Evolutionary conservation across 768 basidiomycete species (phyloP).

Genomic region (Phaffia tasmanica): DNA sequence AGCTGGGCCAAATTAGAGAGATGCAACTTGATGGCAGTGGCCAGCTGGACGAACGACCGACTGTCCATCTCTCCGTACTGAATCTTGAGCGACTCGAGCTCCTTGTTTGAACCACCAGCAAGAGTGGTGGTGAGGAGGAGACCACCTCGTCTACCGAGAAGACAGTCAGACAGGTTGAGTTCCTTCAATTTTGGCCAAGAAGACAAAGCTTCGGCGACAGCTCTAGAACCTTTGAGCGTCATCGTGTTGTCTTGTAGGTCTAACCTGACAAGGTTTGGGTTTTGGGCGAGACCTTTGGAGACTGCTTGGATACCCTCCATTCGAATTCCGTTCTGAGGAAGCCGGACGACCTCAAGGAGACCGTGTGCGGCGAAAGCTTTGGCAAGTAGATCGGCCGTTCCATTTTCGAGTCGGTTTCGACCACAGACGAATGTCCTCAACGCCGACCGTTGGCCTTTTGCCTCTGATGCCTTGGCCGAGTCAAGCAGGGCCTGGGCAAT

Average conservation of each 20-base stretch:
- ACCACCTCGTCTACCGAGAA: slow-evolving; percentile 70
- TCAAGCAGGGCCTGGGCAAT: slow-evolving; percentile 72
- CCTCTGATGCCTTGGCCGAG: slow-evolving; percentile 58
- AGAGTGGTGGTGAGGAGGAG: slow-evolving; percentile 54
- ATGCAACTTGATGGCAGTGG: slow-evolving; percentile 52
- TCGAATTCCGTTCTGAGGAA: slow-evolving; percentile 97
- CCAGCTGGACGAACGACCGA: slow-evolving; percentile 55
- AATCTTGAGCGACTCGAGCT: slow-evolving; percentile 63
- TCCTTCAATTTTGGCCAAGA: slow-evolving; percentile 60
- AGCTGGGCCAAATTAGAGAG: slow-evolving; percentile 53
- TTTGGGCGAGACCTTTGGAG: slow-evolving; percentile 60
- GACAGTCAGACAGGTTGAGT: slow-evolving; percentile 88
- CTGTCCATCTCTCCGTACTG: slow-evolving; percentile 86
- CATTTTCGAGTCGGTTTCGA: slow-evolving; percentile 88
- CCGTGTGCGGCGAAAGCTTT: slow-evolving; percentile 77
- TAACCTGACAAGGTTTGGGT: slow-evolving; percentile 56
- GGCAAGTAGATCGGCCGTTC: slow-evolving; percentile 71
- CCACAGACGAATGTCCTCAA: slow-evolving; percentile 79
- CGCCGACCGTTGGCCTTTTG: slow-evolving; percentile 53
- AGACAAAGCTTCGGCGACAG: slow-evolving; percentile 52
- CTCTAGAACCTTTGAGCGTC: slow-evolving; percentile 50
- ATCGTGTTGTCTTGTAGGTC: slow-evolving; percentile 74
- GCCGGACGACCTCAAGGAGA: slow-evolving; percentile 62
- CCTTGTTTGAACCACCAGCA: slow-evolving; percentile 57
- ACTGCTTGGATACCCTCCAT: slow-evolving; percentile 78